Base-by-base conservation (phyloP, 1,284 basidiomycete genomes). In the Athelia psychrophila region DNA sequence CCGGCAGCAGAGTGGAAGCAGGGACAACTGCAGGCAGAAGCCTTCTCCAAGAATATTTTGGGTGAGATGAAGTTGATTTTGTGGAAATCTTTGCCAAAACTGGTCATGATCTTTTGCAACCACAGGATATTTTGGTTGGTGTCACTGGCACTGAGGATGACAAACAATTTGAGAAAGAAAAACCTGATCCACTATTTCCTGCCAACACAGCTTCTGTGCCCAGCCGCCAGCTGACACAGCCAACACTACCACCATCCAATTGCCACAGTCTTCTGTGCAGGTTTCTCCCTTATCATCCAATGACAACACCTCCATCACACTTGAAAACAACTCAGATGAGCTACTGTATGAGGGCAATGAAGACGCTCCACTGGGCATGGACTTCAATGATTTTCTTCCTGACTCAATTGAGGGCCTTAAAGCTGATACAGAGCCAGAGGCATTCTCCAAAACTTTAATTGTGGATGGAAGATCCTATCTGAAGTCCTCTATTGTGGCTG, bases 51-150 rank as follows among this genome's bases (percentile, higher is more conserved):
- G 46, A 59, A 22, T 45, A 57, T 10, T 59, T 59, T 54, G 55
- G 57, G 10, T 9, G 22, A 2, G 27, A 24, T 13, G 35, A n/a
- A 35, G 33, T 52, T 40, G 50, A 63, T 40, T 60, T 55, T 47
- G 48, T 49, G 24, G 22, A 40, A 19, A 15, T 53, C n/a, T 61
- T 59, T 48, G 27, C 48, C 2, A 22, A 52, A 8, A 27, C 42
- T 8, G 49, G 51, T 20, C 47, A 27, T 38, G 60, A 64, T 53
- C 57, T 58, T 47, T 53, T 60, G 10, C 54, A 54, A n/a, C 62
- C 60, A 22, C 40, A 23, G 19, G 58, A 55, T 22, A 15, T 49
- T 30, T 59, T 62, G 55, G 46, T 60, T 52, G 60, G 58, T n/a
- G 53, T 47, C 16, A 33, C 25, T 33, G 22, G 45, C 12, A 36